Conservation (phyloP, 225 moss, liverwort and hornwort genomes). For the Polytrichum commune region DNA sequence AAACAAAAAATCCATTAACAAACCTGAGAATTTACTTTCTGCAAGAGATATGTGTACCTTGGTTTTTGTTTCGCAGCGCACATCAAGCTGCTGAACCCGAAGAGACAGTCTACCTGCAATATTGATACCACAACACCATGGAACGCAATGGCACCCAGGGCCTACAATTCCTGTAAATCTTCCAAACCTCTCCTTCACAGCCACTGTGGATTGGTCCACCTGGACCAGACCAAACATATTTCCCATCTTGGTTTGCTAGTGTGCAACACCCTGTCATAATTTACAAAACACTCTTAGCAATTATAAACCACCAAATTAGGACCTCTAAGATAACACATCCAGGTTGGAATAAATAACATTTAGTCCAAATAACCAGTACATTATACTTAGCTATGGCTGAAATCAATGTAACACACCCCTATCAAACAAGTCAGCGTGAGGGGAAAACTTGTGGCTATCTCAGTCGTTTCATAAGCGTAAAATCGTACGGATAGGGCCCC, state of each 20-base stretch:
- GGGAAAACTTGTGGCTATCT: too few species aligned
- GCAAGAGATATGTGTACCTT: slow-evolving; percentile 38
- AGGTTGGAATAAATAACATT: too few species aligned
- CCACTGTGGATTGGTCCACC: slow-evolving; percentile 80
- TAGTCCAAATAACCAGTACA: too few species aligned
- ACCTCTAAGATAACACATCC: too few species aligned
- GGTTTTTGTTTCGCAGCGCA: slow-evolving; percentile 87
- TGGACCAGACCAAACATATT: slow-evolving; percentile 36
- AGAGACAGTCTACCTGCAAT: slow-evolving; percentile 73
- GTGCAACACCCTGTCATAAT: background rate
- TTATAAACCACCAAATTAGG: too few species aligned
- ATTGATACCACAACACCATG: slow-evolving; percentile 65
- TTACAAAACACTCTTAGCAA: background rate
- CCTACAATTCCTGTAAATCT: slow-evolving; percentile 49
- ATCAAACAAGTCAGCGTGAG: too few species aligned
- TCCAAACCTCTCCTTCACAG: slow-evolving; percentile 67
- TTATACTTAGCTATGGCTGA: too few species aligned
- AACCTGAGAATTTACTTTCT: too few species aligned
- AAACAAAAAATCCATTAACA: too few species aligned
- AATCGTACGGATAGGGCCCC: too few species aligned
- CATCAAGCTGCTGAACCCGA: slow-evolving; percentile 89
- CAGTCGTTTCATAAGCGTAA: too few species aligned
- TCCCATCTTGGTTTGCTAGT: slow-evolving; percentile 48
- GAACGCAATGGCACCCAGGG: slow-evolving; percentile 75
- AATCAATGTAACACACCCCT: too few species aligned